Conservation (phyloP, 2,329 filamentous ascomycete species). For the Trichoderma harzianum region DNA sequence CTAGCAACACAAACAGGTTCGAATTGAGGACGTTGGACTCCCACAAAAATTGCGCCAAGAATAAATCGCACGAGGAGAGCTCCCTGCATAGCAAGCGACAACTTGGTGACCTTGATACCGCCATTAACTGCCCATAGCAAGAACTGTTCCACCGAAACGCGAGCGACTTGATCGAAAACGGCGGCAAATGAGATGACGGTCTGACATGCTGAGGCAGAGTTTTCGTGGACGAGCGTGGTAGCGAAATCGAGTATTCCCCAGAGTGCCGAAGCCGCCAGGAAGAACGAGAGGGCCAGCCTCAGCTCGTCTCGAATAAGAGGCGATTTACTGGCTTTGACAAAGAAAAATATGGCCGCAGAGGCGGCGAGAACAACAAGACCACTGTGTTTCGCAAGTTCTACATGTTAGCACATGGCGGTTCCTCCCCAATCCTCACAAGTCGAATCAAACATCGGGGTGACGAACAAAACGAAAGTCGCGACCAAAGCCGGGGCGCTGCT, state of each 20-base stretch:
- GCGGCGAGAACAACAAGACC: constrained; percentile 54
- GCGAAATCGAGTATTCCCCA: constrained; percentile 55
- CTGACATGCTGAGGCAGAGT: constrained; percentile 47
- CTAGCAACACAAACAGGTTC: constrained; percentile 50
- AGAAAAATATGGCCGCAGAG: constrained; percentile 44
- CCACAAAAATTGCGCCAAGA: constrained; percentile 53
- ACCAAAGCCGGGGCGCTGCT: constrained; percentile 47
- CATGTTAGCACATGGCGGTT: constrained; percentile 28
- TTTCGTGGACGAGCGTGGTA: constrained; percentile 45
- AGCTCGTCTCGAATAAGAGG: constrained; percentile 53
- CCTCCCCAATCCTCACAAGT: not conserved
- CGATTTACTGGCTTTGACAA: constrained; percentile 46
- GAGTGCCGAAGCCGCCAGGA: constrained; percentile 48
- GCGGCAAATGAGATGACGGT: constrained; percentile 50
- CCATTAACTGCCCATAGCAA: constrained; percentile 49
- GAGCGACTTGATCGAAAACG: constrained; percentile 55
- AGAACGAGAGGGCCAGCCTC: constrained; percentile 62
- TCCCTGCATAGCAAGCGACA: constrained; percentile 43
- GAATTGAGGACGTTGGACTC: constrained; percentile 51
- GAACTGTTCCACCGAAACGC: constrained; percentile 52
- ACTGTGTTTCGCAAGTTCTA: constrained; percentile 26
- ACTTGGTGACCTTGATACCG: constrained; percentile 35
- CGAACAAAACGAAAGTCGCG: constrained; percentile 51
- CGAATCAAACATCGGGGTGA: constrained; percentile 34
- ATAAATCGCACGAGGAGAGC: constrained; percentile 47